Conservation (phyloP, 306 rosid species). For the Quercus glauca region DNA sequence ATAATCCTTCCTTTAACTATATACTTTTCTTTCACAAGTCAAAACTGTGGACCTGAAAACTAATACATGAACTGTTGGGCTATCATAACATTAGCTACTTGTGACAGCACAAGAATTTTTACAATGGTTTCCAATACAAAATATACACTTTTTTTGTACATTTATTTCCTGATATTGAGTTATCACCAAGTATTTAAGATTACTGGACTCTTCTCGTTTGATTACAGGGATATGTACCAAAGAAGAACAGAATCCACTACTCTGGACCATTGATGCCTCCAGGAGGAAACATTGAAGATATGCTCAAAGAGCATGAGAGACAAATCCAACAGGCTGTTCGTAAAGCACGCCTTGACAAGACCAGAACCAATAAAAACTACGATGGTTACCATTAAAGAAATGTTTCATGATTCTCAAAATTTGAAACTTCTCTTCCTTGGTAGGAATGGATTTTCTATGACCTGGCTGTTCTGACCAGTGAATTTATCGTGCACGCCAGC, state of each 20-base stretch:
- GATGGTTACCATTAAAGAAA: constrained; percentile 4
- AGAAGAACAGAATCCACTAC: constrained; percentile 78
- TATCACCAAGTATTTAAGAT: not conserved
- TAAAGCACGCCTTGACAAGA: constrained; percentile 54
- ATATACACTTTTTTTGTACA: not conserved
- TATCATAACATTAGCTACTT: not conserved
- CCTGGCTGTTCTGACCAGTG: constrained; percentile 3
- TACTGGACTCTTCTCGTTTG: constrained; percentile 5
- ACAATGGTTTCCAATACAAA: not conserved
- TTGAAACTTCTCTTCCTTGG: not conserved
- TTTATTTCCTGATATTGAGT: not conserved
- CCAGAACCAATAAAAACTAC: constrained; percentile 26
- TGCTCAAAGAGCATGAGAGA: constrained; percentile 86
- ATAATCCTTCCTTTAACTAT: not conserved
- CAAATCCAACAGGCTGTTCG: constrained; percentile 92
- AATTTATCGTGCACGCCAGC: not conserved
- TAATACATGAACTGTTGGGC: not conserved
- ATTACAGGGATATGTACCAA: constrained; percentile 49
- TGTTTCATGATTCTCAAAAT: not conserved
- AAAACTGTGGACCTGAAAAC: not conserved
- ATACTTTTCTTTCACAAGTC: not conserved
- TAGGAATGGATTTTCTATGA: not conserved
- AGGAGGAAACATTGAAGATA: constrained; percentile 78
- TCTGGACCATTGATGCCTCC: constrained; percentile 87
- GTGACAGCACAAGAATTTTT: not conserved